phyloP scores from a whole-genome alignment of 1,284 basidiomycete species.

The Ceratorhiza oryzae-sativae region DNA sequence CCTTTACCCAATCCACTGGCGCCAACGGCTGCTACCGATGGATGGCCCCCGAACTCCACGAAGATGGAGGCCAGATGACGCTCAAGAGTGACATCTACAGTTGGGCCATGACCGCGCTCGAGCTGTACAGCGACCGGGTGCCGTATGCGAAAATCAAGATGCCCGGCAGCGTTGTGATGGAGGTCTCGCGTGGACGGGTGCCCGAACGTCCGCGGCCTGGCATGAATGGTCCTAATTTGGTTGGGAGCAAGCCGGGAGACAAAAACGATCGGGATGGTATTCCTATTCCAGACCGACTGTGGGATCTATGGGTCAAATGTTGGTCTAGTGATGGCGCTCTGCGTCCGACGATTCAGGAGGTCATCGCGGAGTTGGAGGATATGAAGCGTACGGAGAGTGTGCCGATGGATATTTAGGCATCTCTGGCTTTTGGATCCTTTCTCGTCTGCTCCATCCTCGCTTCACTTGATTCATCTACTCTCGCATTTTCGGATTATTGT shows the following conservation, averaged over 20 bases:
- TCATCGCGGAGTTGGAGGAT: constrained; percentile 35
- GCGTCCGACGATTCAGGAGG: constrained; percentile 37
- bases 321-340: constrained; percentile 24
- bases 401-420: constrained; percentile 4
- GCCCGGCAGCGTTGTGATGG: constrained; percentile 39
- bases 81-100: constrained; percentile 39
- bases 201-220: constrained; percentile 19
- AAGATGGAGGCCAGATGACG: constrained; percentile 39
- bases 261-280: constrained; percentile 13
- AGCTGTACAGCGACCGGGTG: constrained; percentile 37
- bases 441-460: neutral
- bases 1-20: constrained; percentile 41
- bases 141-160: constrained; percentile 40
- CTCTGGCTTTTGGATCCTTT: neutral
- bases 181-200: constrained; percentile 27
- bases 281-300: constrained; percentile 37
- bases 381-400: neutral
- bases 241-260: constrained; percentile 18
- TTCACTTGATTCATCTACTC: neutral
- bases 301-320: constrained; percentile 35
- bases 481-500: neutral
- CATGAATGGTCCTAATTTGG: neutral
- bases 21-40: constrained; percentile 40
- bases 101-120: constrained; percentile 42
- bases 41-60: constrained; percentile 43